Base-by-base conservation (phyloP, 2,329 filamentous ascomycete genomes). In the Fusarium humuli region DNA sequence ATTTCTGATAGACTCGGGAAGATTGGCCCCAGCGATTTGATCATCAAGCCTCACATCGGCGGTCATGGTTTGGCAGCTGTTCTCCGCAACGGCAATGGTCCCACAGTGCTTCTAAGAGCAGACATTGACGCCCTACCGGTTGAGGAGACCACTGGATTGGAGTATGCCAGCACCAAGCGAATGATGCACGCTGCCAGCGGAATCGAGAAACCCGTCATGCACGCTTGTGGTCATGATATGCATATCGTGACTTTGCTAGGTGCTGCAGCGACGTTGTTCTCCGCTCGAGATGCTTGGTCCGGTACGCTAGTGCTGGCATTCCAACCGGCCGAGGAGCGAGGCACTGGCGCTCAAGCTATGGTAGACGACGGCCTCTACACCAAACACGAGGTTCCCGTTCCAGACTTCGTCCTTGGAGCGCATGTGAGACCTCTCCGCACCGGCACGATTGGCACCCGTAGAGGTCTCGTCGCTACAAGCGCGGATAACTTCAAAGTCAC, bases 211-310 rank as follows among this genome's bases (percentile, higher is more conserved):
- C 85, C 86, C 0, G 86, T 90, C 0, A 91, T 92, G 89, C 90
- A 92, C 76, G 89, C 89, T 23, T 92, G 89, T 75, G 90, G 90
- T 0, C 90, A 92, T 72, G 89, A 91, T 70, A 87, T 90, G 80
- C 89, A 92, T 74, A 86, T 91, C 27, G 83, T 87, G 0, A 80
- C 81, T 32, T 79, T 91, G 6, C 80, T 92, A 3, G 90, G 84
- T 0, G 85, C 86, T 0, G 83, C 87, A 0, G 81, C 85, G 22
- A 79, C 84, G 0, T 79, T 93, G 0, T 77, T 82, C 2, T 77
- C 76, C 0, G 76, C 79, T 0, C 81, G 77, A n/a, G 70, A 82
- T 0, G 32, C 67, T 1, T 93, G 91, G 90, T 80, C 76, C 12
- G 91, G 91, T 0, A 92, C 88, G 1, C 71, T 92, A 22, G 79